These are phyloP conservation scores for Abrus pulchellus DNA, from an alignment of 306 rosid species.

Conservation along the genomic window DNA sequence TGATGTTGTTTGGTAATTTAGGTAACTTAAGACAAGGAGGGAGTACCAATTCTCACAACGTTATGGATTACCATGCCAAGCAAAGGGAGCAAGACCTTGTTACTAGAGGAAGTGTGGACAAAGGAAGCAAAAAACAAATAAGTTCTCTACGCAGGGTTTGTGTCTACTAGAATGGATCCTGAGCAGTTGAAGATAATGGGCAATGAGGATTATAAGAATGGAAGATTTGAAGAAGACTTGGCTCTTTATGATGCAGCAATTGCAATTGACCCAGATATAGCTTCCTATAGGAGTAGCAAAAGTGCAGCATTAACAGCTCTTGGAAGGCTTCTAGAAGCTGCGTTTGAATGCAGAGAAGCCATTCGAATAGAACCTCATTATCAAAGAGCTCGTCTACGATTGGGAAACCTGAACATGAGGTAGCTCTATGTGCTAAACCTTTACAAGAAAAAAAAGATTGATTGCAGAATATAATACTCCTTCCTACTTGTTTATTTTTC, in stretches of 20 bases:
- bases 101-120: constrained; percentile 37
- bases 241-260: constrained; percentile 83
- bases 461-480: background rate
- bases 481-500: background rate
- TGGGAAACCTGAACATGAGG: constrained; percentile 78
- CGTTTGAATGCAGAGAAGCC: constrained; percentile 84
- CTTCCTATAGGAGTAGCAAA: constrained; percentile 85
- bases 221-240: constrained; percentile 80
- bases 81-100: constrained; percentile 46
- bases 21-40: constrained; percentile 75
- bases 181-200: constrained; percentile 87
- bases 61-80: constrained; percentile 52
- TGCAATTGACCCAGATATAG: constrained; percentile 73
- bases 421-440: constrained; percentile 11
- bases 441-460: background rate
- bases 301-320: constrained; percentile 88
- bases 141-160: constrained; percentile 64
- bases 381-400: constrained; percentile 83
- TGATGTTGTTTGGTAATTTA: constrained; percentile 74
- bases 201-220: constrained; percentile 85
- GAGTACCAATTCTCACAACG: constrained; percentile 45
- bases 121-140: constrained; percentile 35
- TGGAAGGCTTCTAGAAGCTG: constrained; percentile 79
- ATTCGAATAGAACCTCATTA: constrained; percentile 78
- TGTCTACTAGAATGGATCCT: constrained; percentile 86